phyloP scores from a whole-genome alignment of 163 green algal genomes.

The Scenedesmus sp. region DNA sequence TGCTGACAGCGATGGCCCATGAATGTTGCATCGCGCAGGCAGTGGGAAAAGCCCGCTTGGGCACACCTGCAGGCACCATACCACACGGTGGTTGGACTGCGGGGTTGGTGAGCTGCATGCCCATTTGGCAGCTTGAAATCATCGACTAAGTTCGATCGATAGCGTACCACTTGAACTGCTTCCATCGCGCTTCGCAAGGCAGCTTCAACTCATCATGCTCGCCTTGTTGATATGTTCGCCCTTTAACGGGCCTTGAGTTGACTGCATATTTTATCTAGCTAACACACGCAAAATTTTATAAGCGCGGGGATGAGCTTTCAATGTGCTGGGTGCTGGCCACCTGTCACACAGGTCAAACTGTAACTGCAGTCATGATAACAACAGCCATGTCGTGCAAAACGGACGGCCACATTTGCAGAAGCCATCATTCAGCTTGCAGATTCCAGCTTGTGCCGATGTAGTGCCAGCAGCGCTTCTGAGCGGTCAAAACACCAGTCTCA shows the following conservation, averaged over 20 bases:
- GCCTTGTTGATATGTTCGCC: not conserved
- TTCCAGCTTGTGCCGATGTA: no score
- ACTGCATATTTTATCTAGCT: not conserved
- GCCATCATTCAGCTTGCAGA: no score
- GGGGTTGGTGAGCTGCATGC: not conserved
- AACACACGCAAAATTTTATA: not conserved
- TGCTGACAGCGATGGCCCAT: not conserved
- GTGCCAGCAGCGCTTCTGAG: no score
- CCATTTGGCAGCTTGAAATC: not conserved
- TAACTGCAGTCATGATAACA: no score
- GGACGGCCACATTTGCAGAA: no score
- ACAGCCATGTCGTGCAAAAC: no score
- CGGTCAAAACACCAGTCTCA: no score
- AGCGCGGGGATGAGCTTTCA: not conserved
- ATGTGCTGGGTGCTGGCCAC: not conserved
- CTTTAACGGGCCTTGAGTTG: not conserved
- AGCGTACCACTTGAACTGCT: conserved; percentile 21
- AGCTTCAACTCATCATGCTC: not conserved
- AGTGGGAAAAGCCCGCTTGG: conserved; percentile 32
- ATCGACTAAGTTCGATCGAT: not conserved
- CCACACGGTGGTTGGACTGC: conserved; percentile 1
- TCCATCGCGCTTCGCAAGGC: not conserved
- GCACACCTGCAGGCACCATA: conserved; percentile 32
- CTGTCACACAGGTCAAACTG: not conserved
- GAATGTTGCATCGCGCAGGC: not conserved